phyloP scores from a whole-genome alignment of 140 eudicot genomes.

The Senecio squalidus region DNA sequence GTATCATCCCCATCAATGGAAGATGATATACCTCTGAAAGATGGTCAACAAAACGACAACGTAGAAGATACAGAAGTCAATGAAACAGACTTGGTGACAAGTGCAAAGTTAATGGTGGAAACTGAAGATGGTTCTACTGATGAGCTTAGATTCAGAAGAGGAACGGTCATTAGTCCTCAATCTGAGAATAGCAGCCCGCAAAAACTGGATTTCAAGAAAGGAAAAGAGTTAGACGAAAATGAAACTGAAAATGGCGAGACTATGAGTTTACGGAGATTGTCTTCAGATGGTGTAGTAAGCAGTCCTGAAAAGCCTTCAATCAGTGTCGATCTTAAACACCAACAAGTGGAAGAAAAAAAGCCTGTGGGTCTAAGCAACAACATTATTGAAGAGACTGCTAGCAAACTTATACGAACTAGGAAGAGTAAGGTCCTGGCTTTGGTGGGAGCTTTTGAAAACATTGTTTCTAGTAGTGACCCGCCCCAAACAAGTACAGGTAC shows the following conservation, averaged over 20 bases:
- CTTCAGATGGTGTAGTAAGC: slow-evolving; percentile 13
- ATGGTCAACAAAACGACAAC: slow-evolving; percentile 4
- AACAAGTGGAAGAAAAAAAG: slow-evolving; percentile 49
- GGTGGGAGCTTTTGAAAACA: slow-evolving; percentile 86
- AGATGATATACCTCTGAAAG: slow-evolving; percentile 8
- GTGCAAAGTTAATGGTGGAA: slow-evolving; percentile 20
- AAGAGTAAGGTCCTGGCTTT: slow-evolving; percentile 88
- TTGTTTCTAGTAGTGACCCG: slow-evolving; percentile 23
- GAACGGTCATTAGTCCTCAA: slow-evolving; percentile 27
- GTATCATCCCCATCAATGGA: slow-evolving; percentile 10
- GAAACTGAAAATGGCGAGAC: slow-evolving; percentile 8
- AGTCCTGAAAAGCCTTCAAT: slow-evolving; percentile 12
- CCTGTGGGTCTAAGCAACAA: slow-evolving; percentile 38
- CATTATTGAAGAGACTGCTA: slow-evolving; percentile 81
- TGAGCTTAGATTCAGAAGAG: slow-evolving; percentile 37
- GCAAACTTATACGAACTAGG: slow-evolving; percentile 59
- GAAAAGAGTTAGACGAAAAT: slow-evolving; percentile 27
- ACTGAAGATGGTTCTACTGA: slow-evolving; percentile 6
- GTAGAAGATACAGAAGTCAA: slow-evolving; percentile 8
- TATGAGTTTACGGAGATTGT: slow-evolving; percentile 30
- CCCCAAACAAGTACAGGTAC: slow-evolving; percentile 8
- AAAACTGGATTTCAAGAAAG: slow-evolving; percentile 33
- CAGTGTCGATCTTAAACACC: slow-evolving; percentile 54
- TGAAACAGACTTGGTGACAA: background rate
- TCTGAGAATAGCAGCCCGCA: slow-evolving; percentile 28